Base-by-base conservation (phyloP, 2,329 filamentous ascomycete species). In the Phialophora macrospora region DNA sequence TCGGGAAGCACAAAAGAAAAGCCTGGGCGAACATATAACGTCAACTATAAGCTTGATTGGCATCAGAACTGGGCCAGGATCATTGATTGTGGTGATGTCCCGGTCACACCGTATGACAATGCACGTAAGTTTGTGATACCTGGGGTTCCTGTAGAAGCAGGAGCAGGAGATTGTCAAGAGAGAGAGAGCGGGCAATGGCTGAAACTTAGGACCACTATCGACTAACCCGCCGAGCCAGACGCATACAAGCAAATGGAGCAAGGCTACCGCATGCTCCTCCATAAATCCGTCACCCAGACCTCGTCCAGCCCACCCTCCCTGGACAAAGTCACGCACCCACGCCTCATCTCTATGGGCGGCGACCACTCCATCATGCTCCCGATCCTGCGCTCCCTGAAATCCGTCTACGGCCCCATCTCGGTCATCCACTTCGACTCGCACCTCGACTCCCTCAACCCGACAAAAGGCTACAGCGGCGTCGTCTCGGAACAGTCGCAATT, bases 361-460 rank as follows among this genome's bases (percentile, higher is more conserved):
- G 65, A 67, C 28, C 65, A 67, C 57, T 61, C 49, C 22, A 58
- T 67, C 38, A 57, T 57, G 7, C 49, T 67, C 5, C 65, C 65
- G 3, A 63, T 67, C 22, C 46, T 67, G 22, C 55, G 65, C 1
- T 41, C 61, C 7, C 38, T 67, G 61, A 52, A 64, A 28, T 56
- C 55, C 8, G 57, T 64, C 24, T 62, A 67, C 30, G 65, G 65
- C 3, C 44, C 51, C 20, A 38, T 67, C 8, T 67, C 65, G 1
- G 61, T 52, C 24, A 58, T 67, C 44, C 65, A 67, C 44, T 57
- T 67, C 34, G 65, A 67, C 30, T 49, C 65, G 22, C 65, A 67
- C 38, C 56, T 67, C n/a, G 65, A 67, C 34, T 63, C 64, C 0
- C 63, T 60, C 60, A 60, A 55, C 6, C 65, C 65, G 6, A 28